Evolutionary conservation across 768 basidiomycete species (phyloP).

Genomic region (Mycena chlorophos): DNA sequence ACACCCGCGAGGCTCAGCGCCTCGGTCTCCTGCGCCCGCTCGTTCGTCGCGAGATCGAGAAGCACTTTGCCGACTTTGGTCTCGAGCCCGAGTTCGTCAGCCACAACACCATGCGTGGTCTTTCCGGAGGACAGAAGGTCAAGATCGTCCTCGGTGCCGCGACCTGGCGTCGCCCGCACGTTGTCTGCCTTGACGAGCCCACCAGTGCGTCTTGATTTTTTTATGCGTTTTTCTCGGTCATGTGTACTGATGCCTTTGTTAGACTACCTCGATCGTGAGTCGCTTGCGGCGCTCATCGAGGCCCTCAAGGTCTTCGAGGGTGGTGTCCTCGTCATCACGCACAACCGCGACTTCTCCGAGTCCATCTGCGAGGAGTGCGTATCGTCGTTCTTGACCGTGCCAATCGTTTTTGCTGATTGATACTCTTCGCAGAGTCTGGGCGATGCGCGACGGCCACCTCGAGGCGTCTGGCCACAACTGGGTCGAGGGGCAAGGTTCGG

Average conservation of each 20-base stretch:
- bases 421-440: slow-evolving; percentile 80
- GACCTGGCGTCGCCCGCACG: slow-evolving; percentile 97
- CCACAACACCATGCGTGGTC: slow-evolving; percentile 99
- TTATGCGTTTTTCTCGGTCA: neutral
- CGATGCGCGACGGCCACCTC: slow-evolving; percentile 95
- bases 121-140: slow-evolving; percentile 98
- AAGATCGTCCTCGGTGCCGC: slow-evolving; percentile 99
- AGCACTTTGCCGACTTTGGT: slow-evolving; percentile 99
- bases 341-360: slow-evolving; percentile 99
- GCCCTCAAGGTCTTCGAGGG: slow-evolving; percentile 98
- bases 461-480: slow-evolving; percentile 99
- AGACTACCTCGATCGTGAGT: slow-evolving; percentile 99
- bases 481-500: slow-evolving; percentile 98
- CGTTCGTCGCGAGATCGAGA: slow-evolving; percentile 98
- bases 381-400: neutral
- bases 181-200: slow-evolving; percentile 96
- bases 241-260: slow-evolving; percentile 19
- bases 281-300: slow-evolving; percentile 96
- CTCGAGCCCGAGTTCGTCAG: slow-evolving; percentile 98
- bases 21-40: slow-evolving; percentile 93
- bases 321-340: slow-evolving; percentile 96
- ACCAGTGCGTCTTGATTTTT: slow-evolving; percentile 58
- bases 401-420: slow-evolving; percentile 1
- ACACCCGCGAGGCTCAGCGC: slow-evolving; percentile 96
- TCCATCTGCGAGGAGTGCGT: slow-evolving; percentile 84